A percentile compares a stretch with the other conserved stretches of the same genome.
Conservation (phyloP, 805 yeast species). For the Saccharomycopsis fermentans region DNA sequence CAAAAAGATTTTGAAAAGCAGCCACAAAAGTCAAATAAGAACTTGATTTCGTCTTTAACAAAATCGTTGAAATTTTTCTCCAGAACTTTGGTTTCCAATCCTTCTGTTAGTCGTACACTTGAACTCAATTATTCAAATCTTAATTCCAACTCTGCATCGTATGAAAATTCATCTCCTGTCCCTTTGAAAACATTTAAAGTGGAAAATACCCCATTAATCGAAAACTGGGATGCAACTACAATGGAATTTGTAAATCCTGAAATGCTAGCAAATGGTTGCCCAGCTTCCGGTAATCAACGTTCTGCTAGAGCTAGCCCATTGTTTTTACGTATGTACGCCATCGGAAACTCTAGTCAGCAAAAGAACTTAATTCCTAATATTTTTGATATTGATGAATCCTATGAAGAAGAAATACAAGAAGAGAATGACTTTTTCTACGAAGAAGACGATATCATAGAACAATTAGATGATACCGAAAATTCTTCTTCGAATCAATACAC, state of each 20-base stretch:
- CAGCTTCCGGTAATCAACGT: slow-evolving; percentile 2
- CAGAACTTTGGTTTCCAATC: background rate
- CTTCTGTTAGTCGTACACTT: background rate
- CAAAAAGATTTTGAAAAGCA: background rate
- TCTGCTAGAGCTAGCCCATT: slow-evolving; percentile 13
- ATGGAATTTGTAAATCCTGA: background rate
- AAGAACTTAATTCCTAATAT: slow-evolving; percentile 16
- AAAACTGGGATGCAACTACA: slow-evolving; percentile 12
- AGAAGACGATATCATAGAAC: slow-evolving; percentile 2
- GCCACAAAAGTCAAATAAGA: background rate
- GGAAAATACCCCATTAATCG: slow-evolving; percentile 11
- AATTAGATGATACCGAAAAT: slow-evolving; percentile 1
- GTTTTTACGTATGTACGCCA: slow-evolving; percentile 17
- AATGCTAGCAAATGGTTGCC: background rate
- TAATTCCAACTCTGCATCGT: background rate
- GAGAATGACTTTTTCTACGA: background rate
- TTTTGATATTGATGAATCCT: slow-evolving; percentile 5
- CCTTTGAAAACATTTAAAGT: slow-evolving; percentile 15
- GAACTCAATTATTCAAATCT: background rate
- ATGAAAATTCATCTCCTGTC: background rate
- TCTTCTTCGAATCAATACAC: slow-evolving; percentile 1
- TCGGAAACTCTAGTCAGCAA: slow-evolving; percentile 13
- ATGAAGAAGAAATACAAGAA: background rate
- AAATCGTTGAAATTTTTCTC: slow-evolving; percentile 8
- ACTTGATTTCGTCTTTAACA: slow-evolving; percentile 8